Conservation (phyloP, 768 basidiomycete genomes). For the Chalciporus pseudorubinellus region DNA sequence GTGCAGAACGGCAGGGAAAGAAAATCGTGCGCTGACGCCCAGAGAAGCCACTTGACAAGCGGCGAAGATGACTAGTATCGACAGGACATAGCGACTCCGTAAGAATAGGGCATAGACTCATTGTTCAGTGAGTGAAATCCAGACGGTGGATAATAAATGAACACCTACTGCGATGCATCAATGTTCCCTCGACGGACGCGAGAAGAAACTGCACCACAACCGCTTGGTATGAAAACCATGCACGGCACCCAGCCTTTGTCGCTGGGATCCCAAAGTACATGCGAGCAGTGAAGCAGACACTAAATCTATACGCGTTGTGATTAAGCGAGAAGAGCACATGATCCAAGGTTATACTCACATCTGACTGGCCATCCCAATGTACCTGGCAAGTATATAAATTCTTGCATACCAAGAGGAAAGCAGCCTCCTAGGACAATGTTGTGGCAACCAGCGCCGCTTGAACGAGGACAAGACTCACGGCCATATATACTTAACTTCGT, state of each 20-base stretch:
- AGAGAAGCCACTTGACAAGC: conserved; percentile 15
- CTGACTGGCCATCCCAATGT: conserved; percentile 15
- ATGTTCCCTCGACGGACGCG: conserved; percentile 3
- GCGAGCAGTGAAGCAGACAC: conserved; percentile 19
- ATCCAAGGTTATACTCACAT: conserved; percentile 10
- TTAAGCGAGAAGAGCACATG: neutral
- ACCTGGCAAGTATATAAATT: conserved; percentile 14
- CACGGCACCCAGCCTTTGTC: conserved; percentile 5
- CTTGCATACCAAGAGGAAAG: conserved; percentile 6
- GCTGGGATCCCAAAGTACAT: conserved; percentile 13
- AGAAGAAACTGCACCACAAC: conserved; percentile 13
- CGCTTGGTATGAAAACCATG: conserved; percentile 21
- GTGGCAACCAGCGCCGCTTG: neutral
- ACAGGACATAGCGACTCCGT: conserved; percentile 1
- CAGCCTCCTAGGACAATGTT: conserved; percentile 3
- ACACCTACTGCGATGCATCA: conserved; percentile 12
- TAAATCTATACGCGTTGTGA: conserved; percentile 13
- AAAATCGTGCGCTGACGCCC: conserved; percentile 12
- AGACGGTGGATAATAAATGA: no score
- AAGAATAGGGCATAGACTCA: conserved; percentile 21
- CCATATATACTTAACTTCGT: conserved; percentile 20
- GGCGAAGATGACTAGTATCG: conserved; percentile 9
- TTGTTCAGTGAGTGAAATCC: no score
- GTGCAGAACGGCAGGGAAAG: conserved; percentile 8
- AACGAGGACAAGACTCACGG: conserved; percentile 14